These are phyloP conservation scores for Scutellaria baicalensis DNA, from an alignment of 257 asterid species.

Conservation along the genomic window DNA sequence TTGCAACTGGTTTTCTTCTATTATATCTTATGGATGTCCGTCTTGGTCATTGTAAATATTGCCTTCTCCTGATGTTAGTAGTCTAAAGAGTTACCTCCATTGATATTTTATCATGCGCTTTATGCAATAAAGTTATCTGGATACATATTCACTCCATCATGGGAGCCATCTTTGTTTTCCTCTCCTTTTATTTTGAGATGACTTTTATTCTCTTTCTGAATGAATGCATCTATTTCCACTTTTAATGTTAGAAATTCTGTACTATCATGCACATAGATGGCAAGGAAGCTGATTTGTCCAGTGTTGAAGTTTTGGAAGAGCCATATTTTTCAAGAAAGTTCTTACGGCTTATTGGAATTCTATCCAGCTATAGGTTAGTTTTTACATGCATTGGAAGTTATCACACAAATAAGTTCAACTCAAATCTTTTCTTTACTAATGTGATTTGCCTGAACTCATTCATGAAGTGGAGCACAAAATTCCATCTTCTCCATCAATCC, in stretches of 20 bases:
- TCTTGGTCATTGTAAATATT: conserved; percentile 1
- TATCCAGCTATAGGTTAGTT: conserved; percentile 69
- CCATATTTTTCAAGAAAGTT: conserved; percentile 85
- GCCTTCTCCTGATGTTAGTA: conserved; percentile 2
- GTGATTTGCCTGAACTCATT: not conserved
- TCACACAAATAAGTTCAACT: not conserved
- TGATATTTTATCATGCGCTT: not conserved
- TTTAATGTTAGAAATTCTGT: conserved; percentile 5
- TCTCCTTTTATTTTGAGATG: not conserved
- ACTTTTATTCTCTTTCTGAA: not conserved
- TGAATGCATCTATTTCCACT: not conserved
- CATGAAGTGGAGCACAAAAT: not conserved
- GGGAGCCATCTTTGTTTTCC: conserved; percentile 5
- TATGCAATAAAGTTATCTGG: not conserved
- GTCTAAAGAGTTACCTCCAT: not conserved
- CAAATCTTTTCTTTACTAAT: not conserved
- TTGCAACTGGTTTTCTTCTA: conserved; percentile 1
- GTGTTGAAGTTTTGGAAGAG: conserved; percentile 55
- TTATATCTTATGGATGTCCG: conserved; percentile 5
- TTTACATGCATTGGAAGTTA: not conserved
- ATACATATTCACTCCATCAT: not conserved
- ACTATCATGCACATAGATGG: conserved; percentile 45
- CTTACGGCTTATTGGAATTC: conserved; percentile 60
- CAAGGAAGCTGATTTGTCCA: conserved; percentile 51
- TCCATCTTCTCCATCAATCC: no score